Percentiles rank a stretch among this genome's conserved stretches.
phyloP scores from a whole-genome alignment of 176 grass and related monocot genomes.

The Oropetium thomaeum region DNA sequence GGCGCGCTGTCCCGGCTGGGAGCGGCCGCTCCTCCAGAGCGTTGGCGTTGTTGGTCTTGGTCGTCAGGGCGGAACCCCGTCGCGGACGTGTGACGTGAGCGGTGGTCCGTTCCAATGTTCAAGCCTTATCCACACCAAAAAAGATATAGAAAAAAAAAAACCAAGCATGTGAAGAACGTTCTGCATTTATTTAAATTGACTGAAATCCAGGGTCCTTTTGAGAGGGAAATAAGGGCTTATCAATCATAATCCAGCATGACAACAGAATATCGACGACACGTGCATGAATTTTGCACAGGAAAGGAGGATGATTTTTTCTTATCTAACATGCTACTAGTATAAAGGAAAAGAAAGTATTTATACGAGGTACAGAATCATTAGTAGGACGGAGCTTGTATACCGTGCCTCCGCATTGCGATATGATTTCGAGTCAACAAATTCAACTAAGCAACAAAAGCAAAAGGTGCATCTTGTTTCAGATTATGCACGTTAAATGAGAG shows the following conservation, averaged over 20 bases:
- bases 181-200: background rate
- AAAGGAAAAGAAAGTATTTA: background rate
- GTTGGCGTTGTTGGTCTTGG: background rate
- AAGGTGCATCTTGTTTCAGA: background rate
- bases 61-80: background rate
- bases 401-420: background rate
- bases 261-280: background rate
- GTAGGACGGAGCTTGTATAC: background rate
- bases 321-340: background rate
- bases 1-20: background rate
- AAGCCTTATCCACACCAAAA: background rate
- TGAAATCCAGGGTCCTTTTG: background rate
- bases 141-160: background rate
- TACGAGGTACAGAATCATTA: background rate
- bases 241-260: background rate
- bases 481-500: background rate
- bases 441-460: background rate
- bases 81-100: background rate
- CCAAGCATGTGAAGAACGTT: background rate
- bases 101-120: background rate
- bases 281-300: background rate
- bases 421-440: background rate
- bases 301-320: background rate
- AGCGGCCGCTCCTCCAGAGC: constrained; percentile 6
- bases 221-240: background rate